These are phyloP conservation scores for Diplodia mutila DNA, from an alignment of 2,329 filamentous ascomycete species.

Conservation along the genomic window DNA sequence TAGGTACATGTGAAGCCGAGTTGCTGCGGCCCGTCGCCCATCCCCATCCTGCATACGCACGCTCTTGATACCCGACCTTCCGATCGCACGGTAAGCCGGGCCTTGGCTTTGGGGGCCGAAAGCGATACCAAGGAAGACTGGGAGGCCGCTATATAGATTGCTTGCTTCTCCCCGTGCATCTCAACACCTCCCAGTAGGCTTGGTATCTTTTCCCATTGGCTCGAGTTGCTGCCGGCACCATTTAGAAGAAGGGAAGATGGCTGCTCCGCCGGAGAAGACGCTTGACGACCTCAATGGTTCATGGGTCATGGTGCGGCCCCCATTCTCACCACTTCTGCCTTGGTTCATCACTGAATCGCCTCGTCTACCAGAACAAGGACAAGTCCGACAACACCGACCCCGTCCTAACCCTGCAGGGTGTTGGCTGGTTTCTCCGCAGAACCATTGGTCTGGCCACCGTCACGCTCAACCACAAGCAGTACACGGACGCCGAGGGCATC, in stretches of 20 bases:
- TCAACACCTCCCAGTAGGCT: too few species aligned
- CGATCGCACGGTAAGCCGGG: too few species aligned
- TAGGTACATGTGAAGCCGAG: too few species aligned
- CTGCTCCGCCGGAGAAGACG: slow-evolving; percentile 40
- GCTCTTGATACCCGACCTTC: too few species aligned
- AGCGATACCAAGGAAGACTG: too few species aligned
- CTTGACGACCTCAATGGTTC: slow-evolving; percentile 43
- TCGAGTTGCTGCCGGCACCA: too few species aligned
- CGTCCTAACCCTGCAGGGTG: slow-evolving; percentile 64
- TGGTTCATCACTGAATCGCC: background rate
- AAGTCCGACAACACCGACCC: slow-evolving; percentile 71
- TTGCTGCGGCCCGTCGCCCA: too few species aligned
- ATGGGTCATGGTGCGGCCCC: slow-evolving; percentile 41
- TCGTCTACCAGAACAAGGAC: slow-evolving; percentile 66
- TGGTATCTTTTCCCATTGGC: too few species aligned
- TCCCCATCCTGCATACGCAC: too few species aligned
- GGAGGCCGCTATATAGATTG: too few species aligned
- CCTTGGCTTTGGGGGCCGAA: too few species aligned
- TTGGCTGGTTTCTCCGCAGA: slow-evolving; percentile 70
- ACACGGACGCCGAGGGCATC: slow-evolving; percentile 39
- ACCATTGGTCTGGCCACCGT: slow-evolving; percentile 71
- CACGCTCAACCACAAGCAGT: slow-evolving; percentile 63
- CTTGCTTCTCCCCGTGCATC: too few species aligned
- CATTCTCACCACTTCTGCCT: background rate
- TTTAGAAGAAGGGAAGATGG: slow-evolving; percentile 36